Conservation (phyloP, 1,284 basidiomycete species). For the Rhodotorula mucilaginosa region DNA sequence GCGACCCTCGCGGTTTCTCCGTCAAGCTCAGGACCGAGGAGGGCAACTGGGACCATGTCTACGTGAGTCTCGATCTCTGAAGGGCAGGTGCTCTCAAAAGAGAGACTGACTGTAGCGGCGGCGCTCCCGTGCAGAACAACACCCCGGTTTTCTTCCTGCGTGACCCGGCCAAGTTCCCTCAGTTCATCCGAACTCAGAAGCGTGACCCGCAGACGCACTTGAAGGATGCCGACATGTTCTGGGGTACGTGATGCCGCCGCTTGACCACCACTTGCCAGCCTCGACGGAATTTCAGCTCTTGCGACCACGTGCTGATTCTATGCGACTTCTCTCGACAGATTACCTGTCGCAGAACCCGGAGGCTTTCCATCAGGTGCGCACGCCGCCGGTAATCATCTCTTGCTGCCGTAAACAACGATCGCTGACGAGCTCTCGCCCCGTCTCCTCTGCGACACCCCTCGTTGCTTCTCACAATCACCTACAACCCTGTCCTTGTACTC, state of each 20-base stretch:
- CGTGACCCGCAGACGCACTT: conserved; percentile 83
- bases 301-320: no score
- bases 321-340: no score
- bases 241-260: not conserved
- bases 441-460: no score
- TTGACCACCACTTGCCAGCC: no score
- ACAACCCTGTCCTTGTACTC: no score
- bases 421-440: no score
- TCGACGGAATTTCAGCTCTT: no score
- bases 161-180: conserved; percentile 57
- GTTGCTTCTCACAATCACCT: no score
- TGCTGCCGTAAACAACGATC: no score
- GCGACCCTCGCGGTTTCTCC: conserved; percentile 88
- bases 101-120: conserved; percentile 67
- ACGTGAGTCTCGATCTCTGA: conserved; percentile 1
- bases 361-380: conserved; percentile 76
- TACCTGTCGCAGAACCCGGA: conserved; percentile 84
- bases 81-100: conserved; percentile 58
- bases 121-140: conserved; percentile 28
- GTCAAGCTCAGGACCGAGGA: conserved; percentile 85
- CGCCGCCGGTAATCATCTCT: conserved; percentile 49
- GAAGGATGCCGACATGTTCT: conserved; percentile 61
- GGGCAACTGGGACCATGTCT: conserved; percentile 85
- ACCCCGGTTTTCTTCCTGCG: conserved; percentile 49
- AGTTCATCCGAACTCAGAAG: conserved; percentile 95